Conservation (phyloP, 495 filamentous ascomycete species). For the Neurospora sp. region DNA sequence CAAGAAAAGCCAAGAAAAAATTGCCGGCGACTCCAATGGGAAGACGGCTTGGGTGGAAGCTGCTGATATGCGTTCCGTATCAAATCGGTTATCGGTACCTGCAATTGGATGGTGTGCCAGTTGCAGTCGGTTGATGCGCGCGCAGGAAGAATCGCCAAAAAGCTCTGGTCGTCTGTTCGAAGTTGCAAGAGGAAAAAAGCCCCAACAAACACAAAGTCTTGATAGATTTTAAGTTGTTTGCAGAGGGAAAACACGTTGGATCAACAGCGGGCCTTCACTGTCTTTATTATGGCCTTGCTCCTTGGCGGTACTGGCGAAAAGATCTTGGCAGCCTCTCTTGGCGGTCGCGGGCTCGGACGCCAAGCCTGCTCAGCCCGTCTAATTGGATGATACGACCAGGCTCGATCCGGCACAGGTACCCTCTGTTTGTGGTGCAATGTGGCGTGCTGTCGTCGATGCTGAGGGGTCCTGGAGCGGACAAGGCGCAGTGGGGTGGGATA, state of each 20-base stretch:
- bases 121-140: neutral
- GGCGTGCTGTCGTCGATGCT: neutral
- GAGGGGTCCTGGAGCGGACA: neutral
- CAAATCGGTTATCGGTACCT: neutral
- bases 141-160: neutral
- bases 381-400: slow-evolving; percentile 15
- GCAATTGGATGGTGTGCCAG: neutral
- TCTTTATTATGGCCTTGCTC: slow-evolving; percentile 36
- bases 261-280: slow-evolving; percentile 30
- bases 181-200: slow-evolving; percentile 4
- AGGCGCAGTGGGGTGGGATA: neutral
- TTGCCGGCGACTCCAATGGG: neutral
- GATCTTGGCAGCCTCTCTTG: slow-evolving; percentile 33
- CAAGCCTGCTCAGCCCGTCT: slow-evolving; percentile 5
- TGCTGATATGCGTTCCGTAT: neutral
- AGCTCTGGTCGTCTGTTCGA: neutral
- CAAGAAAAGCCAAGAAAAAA: neutral
- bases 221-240: slow-evolving; percentile 12
- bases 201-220: slow-evolving; percentile 10
- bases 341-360: slow-evolving; percentile 26
- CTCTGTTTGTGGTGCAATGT: slow-evolving; percentile 4
- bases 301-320: slow-evolving; percentile 37
- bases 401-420: slow-evolving; percentile 14
- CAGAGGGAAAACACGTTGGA: slow-evolving; percentile 22
- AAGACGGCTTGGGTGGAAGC: neutral